Conservation (phyloP, 768 basidiomycete species). For the Lactarius akahatsu region DNA sequence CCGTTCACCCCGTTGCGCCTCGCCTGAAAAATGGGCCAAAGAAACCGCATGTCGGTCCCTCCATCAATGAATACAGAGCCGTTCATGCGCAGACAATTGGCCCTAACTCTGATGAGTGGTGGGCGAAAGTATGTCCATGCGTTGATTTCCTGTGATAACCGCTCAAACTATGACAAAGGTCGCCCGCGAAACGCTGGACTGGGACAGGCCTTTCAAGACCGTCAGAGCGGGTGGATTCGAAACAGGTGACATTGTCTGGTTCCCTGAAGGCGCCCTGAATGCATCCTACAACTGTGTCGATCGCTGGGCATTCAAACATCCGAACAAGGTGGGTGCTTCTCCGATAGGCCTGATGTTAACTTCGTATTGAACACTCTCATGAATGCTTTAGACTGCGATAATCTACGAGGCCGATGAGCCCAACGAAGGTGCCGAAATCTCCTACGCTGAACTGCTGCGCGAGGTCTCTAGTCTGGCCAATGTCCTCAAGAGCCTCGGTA, state of each 20-base stretch:
- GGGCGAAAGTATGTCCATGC: conserved; percentile 60
- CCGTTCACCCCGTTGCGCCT: conserved; percentile 72
- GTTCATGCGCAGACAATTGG: conserved; percentile 75
- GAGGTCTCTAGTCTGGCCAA: conserved; percentile 91
- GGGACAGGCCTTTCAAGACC: conserved; percentile 87
- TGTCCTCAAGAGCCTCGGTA: conserved; percentile 82
- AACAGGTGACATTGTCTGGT: conserved; percentile 90
- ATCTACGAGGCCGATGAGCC: conserved; percentile 99
- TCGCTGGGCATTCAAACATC: conserved; percentile 89
- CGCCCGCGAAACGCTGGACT: conserved; percentile 75
- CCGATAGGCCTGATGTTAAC: conserved; percentile 6
- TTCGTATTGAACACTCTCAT: neutral
- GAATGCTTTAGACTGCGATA: conserved; percentile 69
- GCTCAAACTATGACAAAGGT: conserved; percentile 39
- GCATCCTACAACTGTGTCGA: conserved; percentile 98
- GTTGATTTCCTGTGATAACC: neutral
- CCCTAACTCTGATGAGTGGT: conserved; percentile 79
- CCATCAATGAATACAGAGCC: conserved; percentile 67
- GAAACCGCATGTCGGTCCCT: conserved; percentile 76
- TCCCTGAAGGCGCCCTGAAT: conserved; percentile 91
- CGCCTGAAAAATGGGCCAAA: conserved; percentile 64
- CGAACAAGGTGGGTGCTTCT: conserved; percentile 58
- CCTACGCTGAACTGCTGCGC: conserved; percentile 82
- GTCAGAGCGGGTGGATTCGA: conserved; percentile 82
- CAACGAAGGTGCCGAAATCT: conserved; percentile 68